Percentiles rank a stretch among this genome's conserved stretches.
Evolutionary conservation across 305 asterid genomes (phyloP).

Genomic region (Fraxinus sp.): DNA sequence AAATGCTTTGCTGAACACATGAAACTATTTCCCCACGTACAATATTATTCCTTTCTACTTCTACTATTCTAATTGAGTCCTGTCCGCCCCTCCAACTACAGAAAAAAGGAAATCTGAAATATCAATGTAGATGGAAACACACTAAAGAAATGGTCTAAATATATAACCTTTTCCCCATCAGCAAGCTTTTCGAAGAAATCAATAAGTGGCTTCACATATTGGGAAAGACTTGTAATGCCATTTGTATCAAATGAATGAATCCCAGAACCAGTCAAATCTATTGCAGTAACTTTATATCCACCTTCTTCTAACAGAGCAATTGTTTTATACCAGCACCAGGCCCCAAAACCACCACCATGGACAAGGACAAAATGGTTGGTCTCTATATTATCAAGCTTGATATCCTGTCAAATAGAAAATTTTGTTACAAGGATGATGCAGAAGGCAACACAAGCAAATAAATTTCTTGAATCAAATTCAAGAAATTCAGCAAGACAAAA

Average conservation of each 20-base stretch:
- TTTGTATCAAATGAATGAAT: conserved; percentile 84
- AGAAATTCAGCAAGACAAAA: neutral
- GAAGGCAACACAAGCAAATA: neutral
- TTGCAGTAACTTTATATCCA: conserved; percentile 87
- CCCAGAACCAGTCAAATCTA: conserved; percentile 94
- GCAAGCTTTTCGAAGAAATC: conserved; percentile 65
- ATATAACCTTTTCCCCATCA: conserved; percentile 77
- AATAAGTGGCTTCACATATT: conserved; percentile 80
- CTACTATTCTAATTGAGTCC: neutral
- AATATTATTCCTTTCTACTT: neutral
- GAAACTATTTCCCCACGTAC: neutral
- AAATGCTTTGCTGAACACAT: neutral
- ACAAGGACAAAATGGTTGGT: conserved; percentile 32
- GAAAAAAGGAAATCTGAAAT: neutral
- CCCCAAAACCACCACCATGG: conserved; percentile 43
- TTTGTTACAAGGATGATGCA: conserved; percentile 19
- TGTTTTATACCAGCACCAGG: conserved; percentile 38
- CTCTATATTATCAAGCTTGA: conserved; percentile 43
- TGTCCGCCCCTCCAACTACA: neutral
- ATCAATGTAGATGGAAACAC: neutral
- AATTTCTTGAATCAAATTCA: neutral
- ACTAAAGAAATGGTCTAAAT: conserved; percentile 21
- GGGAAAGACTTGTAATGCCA: conserved; percentile 66
- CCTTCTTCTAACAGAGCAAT: conserved; percentile 60
- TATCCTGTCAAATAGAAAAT: conserved; percentile 46